Percentiles rank a stretch among this genome's conserved stretches.
phyloP scores from a whole-genome alignment of 2,329 filamentous ascomycete species.

The Penicillium crustosum region DNA sequence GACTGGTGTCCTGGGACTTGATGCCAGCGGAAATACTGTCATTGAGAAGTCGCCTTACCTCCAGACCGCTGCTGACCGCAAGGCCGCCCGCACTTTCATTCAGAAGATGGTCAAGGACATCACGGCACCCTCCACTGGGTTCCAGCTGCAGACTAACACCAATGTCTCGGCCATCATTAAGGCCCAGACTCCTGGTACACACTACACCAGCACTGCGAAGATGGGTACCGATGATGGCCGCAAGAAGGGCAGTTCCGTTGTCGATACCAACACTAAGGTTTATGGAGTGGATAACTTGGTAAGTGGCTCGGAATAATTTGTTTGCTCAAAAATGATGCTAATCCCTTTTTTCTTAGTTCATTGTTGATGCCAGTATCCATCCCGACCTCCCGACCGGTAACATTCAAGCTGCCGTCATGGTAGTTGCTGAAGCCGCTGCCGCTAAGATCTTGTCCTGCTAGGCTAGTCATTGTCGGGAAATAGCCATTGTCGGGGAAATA shows the following conservation, averaged over 20 bases:
- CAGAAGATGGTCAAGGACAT: conserved; percentile 24
- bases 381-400: conserved; percentile 69
- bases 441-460: conserved; percentile 29
- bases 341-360: conserved; percentile 26
- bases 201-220: conserved; percentile 57
- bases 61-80: conserved; percentile 22
- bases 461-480: conserved; percentile 39
- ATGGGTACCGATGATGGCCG: conserved; percentile 61
- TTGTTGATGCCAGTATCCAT: conserved; percentile 70
- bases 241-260: conserved; percentile 57
- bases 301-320: background rate
- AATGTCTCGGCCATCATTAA: conserved; percentile 27
- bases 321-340: conserved; percentile 36
- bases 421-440: conserved; percentile 62
- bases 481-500: conserved; percentile 39
- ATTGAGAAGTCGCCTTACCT: conserved; percentile 29
- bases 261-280: conserved; percentile 63
- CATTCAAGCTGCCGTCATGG: conserved; percentile 64
- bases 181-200: conserved; percentile 48
- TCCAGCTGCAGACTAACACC: conserved; percentile 24
- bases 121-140: conserved; percentile 20
- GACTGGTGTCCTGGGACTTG: conserved; percentile 25
- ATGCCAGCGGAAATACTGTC: conserved; percentile 27
- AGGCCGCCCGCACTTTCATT: conserved; percentile 24
- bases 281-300: conserved; percentile 65